These are phyloP conservation scores for Martensiomyces pterosporus DNA, from an alignment of 192 early-diverging fungal genomes.

Conservation along the genomic window DNA sequence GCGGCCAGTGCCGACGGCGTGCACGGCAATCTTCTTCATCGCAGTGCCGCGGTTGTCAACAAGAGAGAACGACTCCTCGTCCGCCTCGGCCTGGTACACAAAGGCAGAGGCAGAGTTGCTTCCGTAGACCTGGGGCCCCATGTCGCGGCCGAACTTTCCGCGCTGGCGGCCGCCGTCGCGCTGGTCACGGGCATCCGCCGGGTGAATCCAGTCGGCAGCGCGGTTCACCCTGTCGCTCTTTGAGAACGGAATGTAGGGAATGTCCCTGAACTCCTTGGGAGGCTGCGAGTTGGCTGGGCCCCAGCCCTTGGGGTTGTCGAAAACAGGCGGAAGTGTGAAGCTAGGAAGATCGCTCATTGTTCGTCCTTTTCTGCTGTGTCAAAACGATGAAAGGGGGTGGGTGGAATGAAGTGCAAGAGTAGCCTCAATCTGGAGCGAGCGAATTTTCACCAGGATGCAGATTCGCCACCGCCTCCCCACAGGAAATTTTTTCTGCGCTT, in stretches of 20 bases:
- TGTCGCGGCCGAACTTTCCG: slow-evolving; percentile 27
- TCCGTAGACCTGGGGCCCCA: slow-evolving; percentile 75
- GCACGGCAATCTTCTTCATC: slow-evolving; percentile 24
- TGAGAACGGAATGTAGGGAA: slow-evolving; percentile 94
- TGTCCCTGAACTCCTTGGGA: slow-evolving; percentile 62
- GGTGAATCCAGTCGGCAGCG: slow-evolving; percentile 88
- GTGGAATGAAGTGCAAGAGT: too few relatives aligned
- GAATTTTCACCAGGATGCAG: too few relatives aligned
- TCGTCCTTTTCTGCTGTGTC: too few relatives aligned
- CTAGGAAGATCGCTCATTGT: slow-evolving; percentile 49
- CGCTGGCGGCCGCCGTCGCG: slow-evolving; percentile 50
- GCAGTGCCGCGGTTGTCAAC: slow-evolving; percentile 50
- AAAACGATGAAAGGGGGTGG: too few relatives aligned
- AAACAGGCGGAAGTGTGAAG: slow-evolving; percentile 75
- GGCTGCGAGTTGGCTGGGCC: slow-evolving; percentile 70
- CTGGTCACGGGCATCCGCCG: slow-evolving; percentile 58
- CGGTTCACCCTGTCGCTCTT: slow-evolving; percentile 94
- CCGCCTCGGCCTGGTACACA: slow-evolving; percentile 81
- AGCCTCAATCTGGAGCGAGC: too few relatives aligned
- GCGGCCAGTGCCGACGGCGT: slow-evolving; percentile 22
- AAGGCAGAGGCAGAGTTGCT: slow-evolving; percentile 79
- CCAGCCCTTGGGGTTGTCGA: slow-evolving; percentile 85
- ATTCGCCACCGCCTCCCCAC: too few relatives aligned
- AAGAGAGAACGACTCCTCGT: slow-evolving; percentile 94
- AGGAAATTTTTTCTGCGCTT: too few relatives aligned